Evolutionary conservation across 1,139 yeast species (phyloP), one percentile per base, ranked within the genome.

Genomic region (Blastobotrys illinoisensis): DNA sequence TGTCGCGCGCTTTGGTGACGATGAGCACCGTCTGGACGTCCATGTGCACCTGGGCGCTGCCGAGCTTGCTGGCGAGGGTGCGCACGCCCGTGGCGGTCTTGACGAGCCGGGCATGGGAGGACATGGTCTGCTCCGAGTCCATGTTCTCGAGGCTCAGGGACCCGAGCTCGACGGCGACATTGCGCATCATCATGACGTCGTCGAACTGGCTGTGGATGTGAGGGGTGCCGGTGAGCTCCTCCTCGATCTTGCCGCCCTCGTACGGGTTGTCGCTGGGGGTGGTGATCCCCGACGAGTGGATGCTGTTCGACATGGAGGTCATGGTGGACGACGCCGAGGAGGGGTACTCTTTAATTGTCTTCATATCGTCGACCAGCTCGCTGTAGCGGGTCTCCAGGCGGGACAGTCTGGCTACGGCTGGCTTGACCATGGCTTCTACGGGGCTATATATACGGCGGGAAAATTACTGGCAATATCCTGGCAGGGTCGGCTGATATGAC

Each of bases 21-120:
- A 89, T 80, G 82, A 89, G 79, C 21, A 89, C 80, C 9, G 88
- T 81, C 53, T 78, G 77, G 9, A 86, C 85, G 55, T 86, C 84
- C 26, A 88, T 70, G 60, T 83, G 85, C 44, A 88, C 85, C 3
- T 88, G 83, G 5, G 95, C 90, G 62, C 82, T 80, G 49, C 86
- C 80, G 46, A 88, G 74, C 67, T 86, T 87, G 60, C 85, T 84
- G 19, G 93, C 89, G 58, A 88, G 74, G 75, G 86, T 79, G 49
- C 96, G 76, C 1, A 88, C 95, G 1, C 93, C 95, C 62, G 88
- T 87, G 2, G 95, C 96, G 1, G 96, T 87, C 64, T 88, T 87
- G 2, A 93, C 68, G 44, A 51, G 50, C 44, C 36, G 40, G 7
- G 54, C 47, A 20, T 51, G 54, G 11, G 50, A 62, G 6, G 40